These are phyloP conservation scores for Tylopilus sp. DNA, from an alignment of 1,284 basidiomycete species.

Conservation along the genomic window DNA sequence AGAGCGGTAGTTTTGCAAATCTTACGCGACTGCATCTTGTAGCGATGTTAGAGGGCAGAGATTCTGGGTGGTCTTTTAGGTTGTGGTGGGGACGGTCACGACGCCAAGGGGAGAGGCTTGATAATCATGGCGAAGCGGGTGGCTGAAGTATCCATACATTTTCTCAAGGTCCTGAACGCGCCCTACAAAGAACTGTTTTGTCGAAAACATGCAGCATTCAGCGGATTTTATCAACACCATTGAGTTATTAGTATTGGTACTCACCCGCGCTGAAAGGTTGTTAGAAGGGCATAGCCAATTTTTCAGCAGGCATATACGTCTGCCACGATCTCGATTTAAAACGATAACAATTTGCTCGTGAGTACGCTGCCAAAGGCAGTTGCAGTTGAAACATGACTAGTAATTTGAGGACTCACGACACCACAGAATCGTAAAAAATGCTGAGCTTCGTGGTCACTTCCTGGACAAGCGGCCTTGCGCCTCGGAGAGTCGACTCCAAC, in stretches of 20 bases:
- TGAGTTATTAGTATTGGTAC: too few species aligned
- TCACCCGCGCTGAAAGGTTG: too few species aligned
- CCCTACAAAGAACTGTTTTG: constrained; percentile 28
- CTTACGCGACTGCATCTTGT: too few species aligned
- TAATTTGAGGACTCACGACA: constrained; percentile 17
- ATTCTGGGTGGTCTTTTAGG: too few species aligned
- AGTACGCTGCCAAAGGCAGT: neutral
- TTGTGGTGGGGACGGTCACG: neutral
- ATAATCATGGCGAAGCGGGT: constrained; percentile 33
- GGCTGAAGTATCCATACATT: constrained; percentile 32
- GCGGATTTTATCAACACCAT: too few species aligned
- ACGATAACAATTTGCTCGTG: neutral
- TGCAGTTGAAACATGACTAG: neutral
- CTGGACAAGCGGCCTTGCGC: constrained; percentile 27
- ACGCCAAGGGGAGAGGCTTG: constrained; percentile 4
- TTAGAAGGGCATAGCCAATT: too few species aligned
- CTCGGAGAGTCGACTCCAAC: constrained; percentile 10
- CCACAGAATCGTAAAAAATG: constrained; percentile 29
- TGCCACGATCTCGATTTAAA: too few species aligned
- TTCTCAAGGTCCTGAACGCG: constrained; percentile 28
- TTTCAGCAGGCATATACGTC: too few species aligned
- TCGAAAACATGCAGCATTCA: too few species aligned
- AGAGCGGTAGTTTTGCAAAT: too few species aligned
- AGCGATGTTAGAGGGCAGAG: too few species aligned
- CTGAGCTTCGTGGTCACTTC: constrained; percentile 30